Evolutionary conservation across 2,329 filamentous ascomycete species (phyloP).

Genomic region (Dothideomycetes sp.): DNA sequence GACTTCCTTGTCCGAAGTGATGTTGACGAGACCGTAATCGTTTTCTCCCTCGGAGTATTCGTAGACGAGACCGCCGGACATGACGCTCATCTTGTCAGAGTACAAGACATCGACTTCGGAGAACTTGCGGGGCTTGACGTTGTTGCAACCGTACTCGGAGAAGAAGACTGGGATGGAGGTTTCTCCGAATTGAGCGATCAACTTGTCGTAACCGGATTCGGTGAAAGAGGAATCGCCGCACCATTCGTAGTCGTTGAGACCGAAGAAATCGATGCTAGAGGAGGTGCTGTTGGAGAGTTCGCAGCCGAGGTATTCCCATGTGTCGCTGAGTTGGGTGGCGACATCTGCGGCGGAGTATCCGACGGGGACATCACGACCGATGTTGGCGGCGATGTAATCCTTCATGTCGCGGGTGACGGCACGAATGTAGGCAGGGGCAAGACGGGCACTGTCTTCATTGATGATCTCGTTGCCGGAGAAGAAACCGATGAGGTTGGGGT

Average conservation of each 20-base stretch:
- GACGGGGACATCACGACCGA: constrained; percentile 51
- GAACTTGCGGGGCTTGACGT: constrained; percentile 11
- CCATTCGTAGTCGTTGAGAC: constrained; percentile 62
- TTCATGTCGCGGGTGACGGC: constrained; percentile 60
- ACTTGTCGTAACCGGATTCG: constrained; percentile 48
- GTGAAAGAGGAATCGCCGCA: constrained; percentile 58
- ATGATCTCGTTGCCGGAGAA: constrained; percentile 62
- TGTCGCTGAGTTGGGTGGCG: constrained; percentile 61
- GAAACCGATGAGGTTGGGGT: constrained; percentile 57
- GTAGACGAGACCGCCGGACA: constrained; percentile 68
- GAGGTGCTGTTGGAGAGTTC: constrained; percentile 39
- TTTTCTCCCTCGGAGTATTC: constrained; percentile 63
- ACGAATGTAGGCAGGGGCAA: constrained; percentile 49
- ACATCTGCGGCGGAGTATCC: constrained; percentile 69
- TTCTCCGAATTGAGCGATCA: constrained; percentile 53
- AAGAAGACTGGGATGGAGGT: constrained; percentile 64
- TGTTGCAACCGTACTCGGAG: constrained; percentile 47
- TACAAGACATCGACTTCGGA: constrained; percentile 59
- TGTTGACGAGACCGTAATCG: constrained; percentile 36
- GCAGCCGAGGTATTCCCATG: constrained; percentile 69
- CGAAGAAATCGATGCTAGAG: constrained; percentile 53
- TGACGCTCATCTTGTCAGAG: constrained; percentile 55
- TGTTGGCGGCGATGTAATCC: constrained; percentile 54
- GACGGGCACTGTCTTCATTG: constrained; percentile 31
- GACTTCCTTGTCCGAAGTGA: constrained; percentile 31